These are phyloP conservation scores for Isoetes taiwanensis DNA, from an alignment of 75 land plant genomes.

Conservation along the genomic window DNA sequence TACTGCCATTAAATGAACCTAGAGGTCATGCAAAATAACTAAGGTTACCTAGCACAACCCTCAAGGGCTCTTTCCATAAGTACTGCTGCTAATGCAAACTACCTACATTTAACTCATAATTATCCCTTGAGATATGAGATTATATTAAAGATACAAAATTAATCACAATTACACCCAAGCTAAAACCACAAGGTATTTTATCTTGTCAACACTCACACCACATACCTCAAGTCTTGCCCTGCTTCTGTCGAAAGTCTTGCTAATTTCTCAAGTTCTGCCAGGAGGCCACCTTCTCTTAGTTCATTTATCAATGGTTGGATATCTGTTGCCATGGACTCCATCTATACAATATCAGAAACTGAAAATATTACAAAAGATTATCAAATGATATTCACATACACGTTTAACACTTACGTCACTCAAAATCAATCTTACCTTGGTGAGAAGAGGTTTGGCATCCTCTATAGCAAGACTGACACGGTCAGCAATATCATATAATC, in stretches of 20 bases:
- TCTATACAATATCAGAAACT: slow-evolving; percentile 28
- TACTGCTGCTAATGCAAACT: too few species aligned
- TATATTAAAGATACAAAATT: too few species aligned
- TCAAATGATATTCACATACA: background rate
- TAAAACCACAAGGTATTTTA: too few species aligned
- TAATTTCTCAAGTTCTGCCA: slow-evolving; percentile 63
- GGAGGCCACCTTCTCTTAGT: slow-evolving; percentile 58
- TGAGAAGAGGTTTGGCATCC: slow-evolving; percentile 68
- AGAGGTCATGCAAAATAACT: too few species aligned
- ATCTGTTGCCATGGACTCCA: slow-evolving; percentile 65
- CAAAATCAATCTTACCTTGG: slow-evolving; percentile 42
- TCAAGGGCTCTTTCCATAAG: too few species aligned
- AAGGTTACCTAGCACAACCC: too few species aligned
- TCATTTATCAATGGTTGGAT: slow-evolving; percentile 79
- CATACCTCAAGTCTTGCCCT: slow-evolving; percentile 72
- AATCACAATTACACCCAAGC: too few species aligned
- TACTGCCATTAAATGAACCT: too few species aligned
- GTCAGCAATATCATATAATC: slow-evolving; percentile 48
- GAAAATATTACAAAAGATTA: background rate
- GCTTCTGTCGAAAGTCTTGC: slow-evolving; percentile 57
- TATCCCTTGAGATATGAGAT: too few species aligned
- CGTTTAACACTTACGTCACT: background rate
- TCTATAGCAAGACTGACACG: slow-evolving; percentile 50
- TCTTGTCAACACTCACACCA: too few species aligned
- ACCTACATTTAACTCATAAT: too few species aligned